Conservation (phyloP, 768 basidiomycete species). For the Lactarius hengduanensis region DNA sequence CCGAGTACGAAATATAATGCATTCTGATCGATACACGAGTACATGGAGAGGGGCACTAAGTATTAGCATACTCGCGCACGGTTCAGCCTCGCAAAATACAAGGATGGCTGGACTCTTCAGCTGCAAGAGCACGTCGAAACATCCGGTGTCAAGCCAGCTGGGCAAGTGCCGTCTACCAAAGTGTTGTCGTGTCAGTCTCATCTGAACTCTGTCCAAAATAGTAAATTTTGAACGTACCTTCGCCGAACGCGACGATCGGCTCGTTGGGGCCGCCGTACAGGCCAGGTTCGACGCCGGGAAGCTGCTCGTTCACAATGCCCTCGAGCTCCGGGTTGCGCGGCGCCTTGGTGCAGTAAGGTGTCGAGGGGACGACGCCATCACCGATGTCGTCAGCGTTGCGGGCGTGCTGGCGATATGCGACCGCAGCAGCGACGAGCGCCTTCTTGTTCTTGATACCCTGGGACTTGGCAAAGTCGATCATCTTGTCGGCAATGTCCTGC, state of each 20-base stretch:
- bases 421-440: conserved; percentile 43
- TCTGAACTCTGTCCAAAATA: neutral
- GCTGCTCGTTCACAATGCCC: conserved; percentile 53
- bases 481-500: conserved; percentile 48
- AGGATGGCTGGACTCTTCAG: neutral
- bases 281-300: conserved; percentile 50
- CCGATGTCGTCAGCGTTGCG: conserved; percentile 44
- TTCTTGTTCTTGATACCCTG: conserved; percentile 41
- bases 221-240: conserved; percentile 35
- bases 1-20: neutral
- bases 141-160: conserved; percentile 44
- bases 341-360: conserved; percentile 53
- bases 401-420: conserved; percentile 44
- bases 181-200: neutral
- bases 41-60: neutral
- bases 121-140: conserved; percentile 43
- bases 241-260: conserved; percentile 48
- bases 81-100: neutral
- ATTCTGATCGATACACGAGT: conserved; percentile 4
- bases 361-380: conserved; percentile 44
- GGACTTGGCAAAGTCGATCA: conserved; percentile 52
- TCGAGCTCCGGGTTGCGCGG: conserved; percentile 50
- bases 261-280: conserved; percentile 51
- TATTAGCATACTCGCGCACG: neutral
- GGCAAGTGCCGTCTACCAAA: conserved; percentile 45